Conservation (phyloP, 106 monocot species). For the Narthecium ossifragum region DNA sequence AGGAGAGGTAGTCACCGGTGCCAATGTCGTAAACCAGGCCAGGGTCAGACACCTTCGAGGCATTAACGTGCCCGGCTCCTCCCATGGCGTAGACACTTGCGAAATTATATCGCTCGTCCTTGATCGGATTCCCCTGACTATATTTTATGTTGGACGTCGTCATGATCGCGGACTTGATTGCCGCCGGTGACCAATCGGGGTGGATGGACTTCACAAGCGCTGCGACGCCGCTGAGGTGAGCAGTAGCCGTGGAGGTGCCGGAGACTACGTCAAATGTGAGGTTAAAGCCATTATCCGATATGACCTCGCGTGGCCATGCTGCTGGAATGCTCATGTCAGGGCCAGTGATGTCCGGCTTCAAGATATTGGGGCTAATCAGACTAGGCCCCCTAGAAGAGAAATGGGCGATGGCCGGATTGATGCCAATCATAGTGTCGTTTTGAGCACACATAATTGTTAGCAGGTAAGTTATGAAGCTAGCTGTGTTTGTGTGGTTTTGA, state of each 20-base stretch:
- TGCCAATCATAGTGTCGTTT: not conserved
- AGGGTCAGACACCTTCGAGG: not conserved
- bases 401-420: not conserved
- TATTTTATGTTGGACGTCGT: not conserved
- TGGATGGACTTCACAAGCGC: not conserved
- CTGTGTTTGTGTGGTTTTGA: too few relatives aligned
- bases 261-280: not conserved
- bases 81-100: not conserved
- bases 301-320: not conserved
- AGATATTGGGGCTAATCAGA: not conserved
- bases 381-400: not conserved
- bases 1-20: not conserved
- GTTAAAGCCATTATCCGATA: too few relatives aligned
- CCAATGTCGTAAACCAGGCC: not conserved
- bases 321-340: conserved; percentile 2
- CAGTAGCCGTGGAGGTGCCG: not conserved
- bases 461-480: conserved; percentile 21
- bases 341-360: conserved; percentile 7
- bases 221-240: not conserved
- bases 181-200: conserved; percentile 5
- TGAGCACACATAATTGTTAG: not conserved
- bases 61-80: not conserved
- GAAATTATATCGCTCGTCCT: not conserved
- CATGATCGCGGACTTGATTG: conserved; percentile 1
- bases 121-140: not conserved